Conservation (phyloP, 306 rosid species). For the Cucumis hystrix region DNA sequence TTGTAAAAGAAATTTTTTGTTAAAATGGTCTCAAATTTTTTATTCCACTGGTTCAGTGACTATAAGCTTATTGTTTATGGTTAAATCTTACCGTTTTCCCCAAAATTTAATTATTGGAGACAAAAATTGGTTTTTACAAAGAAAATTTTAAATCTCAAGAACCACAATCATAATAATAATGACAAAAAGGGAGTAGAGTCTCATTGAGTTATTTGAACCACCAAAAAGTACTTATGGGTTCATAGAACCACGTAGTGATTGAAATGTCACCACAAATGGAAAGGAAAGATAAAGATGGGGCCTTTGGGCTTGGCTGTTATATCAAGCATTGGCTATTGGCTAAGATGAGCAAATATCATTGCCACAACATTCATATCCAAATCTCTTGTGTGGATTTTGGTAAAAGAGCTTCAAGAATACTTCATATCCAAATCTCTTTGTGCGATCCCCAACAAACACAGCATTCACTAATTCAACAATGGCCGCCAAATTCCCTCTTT, state of each 20-base stretch:
- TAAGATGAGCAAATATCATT: background rate
- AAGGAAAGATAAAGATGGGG: background rate
- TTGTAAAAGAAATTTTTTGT: no score
- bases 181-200: background rate
- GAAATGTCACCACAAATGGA: background rate
- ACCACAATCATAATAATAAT: no score
- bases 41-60: no score
- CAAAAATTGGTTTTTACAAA: no score
- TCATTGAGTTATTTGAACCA: background rate
- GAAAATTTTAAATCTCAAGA: no score
- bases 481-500: constrained; percentile 50
- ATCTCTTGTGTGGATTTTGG: no score
- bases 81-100: no score
- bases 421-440: background rate
- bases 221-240: background rate
- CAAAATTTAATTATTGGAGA: no score
- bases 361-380: constrained; percentile 24
- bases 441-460: constrained; percentile 15
- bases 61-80: no score
- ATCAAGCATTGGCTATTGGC: background rate
- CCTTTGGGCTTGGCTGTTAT: background rate
- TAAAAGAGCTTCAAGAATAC: no score
- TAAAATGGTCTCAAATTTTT: no score
- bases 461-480: constrained; percentile 18
- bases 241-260: background rate